Base-by-base conservation (phyloP, 2,329 filamentous ascomycete genomes). In the Pyrenochaeta sp. region DNA sequence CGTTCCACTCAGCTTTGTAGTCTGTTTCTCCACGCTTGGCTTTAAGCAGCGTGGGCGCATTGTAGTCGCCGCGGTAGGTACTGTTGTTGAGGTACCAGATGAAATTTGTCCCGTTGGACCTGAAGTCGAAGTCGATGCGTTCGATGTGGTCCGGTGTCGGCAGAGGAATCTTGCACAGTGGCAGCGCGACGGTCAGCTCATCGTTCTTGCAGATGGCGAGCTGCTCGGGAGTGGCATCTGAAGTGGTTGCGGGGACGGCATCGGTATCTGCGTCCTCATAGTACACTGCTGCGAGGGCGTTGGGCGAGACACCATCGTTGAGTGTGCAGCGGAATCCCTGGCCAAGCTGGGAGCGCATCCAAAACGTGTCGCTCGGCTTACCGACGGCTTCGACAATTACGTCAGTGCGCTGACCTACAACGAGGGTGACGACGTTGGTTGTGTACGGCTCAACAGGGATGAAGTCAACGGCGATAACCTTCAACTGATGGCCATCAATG, bases 201-300 rank as follows among this genome's bases (percentile, higher is more conserved):
- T 68, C 63, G 24, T 68, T 68, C 52, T 67, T 59, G 59, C 63
- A 69, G 28, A 53, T 44, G 7, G 62, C 54, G 5, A 67, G 59
- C 36, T 67, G 64, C 3, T 34, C 65, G 28, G 66, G 37, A 4
- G 67, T 68, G 25, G 67, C 66, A 24, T 56, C 49, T 2, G 66
- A 65, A 40, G 82, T 86, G 2, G 74, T 55, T 8, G 55, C 78
- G 0, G 89, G 89, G 1, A 79, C 55, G 19, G 77, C 72, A 44
- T 73, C 77, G 1, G 78, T 80, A 66, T 90, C 80, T 8, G 86
- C 85, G 9, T 80, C 68, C 43, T 89, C 81, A 72, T 91, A 92
- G 77, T 89, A 90, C 50, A 92, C 81, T 9, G 83, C 86, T 0
- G 88, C 90, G 0, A 67, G 52, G 36, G 67, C 68, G 27, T 67